Evolutionary conservation across 176 grass and related monocot species (phyloP).

Genomic region (Oryza nivara): DNA sequence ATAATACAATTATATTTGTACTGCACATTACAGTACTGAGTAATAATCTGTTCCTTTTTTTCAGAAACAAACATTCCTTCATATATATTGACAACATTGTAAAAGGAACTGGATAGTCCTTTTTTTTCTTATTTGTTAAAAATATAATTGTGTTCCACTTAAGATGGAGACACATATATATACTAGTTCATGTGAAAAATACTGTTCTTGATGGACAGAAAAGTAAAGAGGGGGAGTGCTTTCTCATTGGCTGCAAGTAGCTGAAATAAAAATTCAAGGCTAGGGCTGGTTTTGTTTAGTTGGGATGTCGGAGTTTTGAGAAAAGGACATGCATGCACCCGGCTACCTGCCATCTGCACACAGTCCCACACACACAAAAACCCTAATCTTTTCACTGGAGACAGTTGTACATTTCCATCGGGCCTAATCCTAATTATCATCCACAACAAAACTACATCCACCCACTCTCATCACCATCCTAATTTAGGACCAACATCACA

Average conservation of each 20-base stretch:
- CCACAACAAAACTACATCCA: slow-evolving; percentile 32
- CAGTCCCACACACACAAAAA: slow-evolving; percentile 42
- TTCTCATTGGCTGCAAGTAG: slow-evolving; percentile 16
- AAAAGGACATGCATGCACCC: slow-evolving; percentile 48
- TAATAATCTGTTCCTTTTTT: slow-evolving; percentile 15
- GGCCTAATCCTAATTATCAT: slow-evolving; percentile 42
- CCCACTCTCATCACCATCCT: slow-evolving; percentile 38
- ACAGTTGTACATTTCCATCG: background rate
- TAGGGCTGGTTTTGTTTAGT: slow-evolving; percentile 51
- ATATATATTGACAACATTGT: background rate
- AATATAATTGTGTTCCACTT: background rate
- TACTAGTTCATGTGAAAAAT: slow-evolving; percentile 22
- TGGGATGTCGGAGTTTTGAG: slow-evolving; percentile 50
- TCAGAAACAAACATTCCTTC: slow-evolving; percentile 6
- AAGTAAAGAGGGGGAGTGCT: background rate
- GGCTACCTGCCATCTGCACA: slow-evolving; percentile 33
- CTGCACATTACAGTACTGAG: background rate
- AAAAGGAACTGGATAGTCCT: background rate
- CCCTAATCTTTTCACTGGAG: slow-evolving; percentile 57
- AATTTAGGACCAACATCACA: slow-evolving; percentile 38
- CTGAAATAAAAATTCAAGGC: background rate
- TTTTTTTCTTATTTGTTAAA: background rate
- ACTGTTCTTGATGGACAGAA: background rate
- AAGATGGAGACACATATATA: slow-evolving; percentile 9
- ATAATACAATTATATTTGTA: background rate